These are phyloP conservation scores for Exophiala dermatitidis DNA, from an alignment of 2,329 filamentous ascomycete genomes.

Conservation along the genomic window DNA sequence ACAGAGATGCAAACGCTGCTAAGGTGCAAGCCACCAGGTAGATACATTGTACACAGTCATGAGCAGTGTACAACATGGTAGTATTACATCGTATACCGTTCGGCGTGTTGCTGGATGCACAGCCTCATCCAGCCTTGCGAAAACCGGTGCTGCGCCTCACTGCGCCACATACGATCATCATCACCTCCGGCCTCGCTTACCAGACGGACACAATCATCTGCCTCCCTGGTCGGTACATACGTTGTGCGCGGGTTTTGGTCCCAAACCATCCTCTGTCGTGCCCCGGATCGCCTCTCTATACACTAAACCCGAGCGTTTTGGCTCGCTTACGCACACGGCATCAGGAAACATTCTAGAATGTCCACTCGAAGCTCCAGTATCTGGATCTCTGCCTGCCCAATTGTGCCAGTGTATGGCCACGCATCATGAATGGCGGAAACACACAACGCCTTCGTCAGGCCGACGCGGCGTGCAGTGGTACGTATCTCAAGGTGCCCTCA, in stretches of 20 bases:
- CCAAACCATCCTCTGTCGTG: too few relatives aligned
- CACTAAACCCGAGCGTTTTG: neutral
- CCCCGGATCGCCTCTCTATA: too few relatives aligned
- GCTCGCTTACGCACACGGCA: neutral
- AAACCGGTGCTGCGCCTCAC: neutral
- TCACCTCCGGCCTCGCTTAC: neutral
- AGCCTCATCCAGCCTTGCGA: slow-evolving; percentile 7
- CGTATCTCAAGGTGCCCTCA: neutral
- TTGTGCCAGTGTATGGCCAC: neutral
- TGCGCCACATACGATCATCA: slow-evolving; percentile 6
- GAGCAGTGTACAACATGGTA: too few relatives aligned
- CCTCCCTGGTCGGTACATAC: too few relatives aligned
- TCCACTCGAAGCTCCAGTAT: neutral
- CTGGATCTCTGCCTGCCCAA: too few relatives aligned
- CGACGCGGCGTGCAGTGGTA: neutral
- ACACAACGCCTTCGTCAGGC: neutral
- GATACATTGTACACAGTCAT: too few relatives aligned
- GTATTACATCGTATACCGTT: too few relatives aligned
- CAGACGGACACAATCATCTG: too few relatives aligned
- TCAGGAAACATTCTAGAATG: slow-evolving; percentile 9
- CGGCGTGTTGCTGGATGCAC: neutral
- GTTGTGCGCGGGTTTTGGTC: too few relatives aligned
- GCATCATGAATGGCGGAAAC: neutral
- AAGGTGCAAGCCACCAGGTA: too few relatives aligned
- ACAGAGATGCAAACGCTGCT: too few relatives aligned